Conservation (phyloP, 257 asterid species). For the Fraxinus pennsylvanica region DNA sequence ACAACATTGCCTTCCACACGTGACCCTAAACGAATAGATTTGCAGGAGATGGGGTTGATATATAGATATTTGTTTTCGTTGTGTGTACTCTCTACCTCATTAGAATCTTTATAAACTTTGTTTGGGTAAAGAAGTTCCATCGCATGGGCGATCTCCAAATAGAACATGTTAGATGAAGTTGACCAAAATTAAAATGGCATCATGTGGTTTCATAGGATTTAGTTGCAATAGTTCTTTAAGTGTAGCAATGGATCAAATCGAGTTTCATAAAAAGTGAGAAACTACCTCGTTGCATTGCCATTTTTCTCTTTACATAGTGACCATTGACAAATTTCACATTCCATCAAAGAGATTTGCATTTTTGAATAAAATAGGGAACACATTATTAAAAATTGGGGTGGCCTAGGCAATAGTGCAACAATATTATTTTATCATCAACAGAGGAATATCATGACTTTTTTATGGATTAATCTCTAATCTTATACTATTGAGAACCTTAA, state of each 20-base stretch:
- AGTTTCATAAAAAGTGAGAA: not conserved
- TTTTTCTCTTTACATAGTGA: not conserved
- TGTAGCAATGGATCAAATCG: not conserved
- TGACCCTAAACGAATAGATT: not conserved
- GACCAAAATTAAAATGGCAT: not conserved
- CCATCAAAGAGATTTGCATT: not conserved
- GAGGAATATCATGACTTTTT: no score
- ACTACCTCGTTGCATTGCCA: not conserved
- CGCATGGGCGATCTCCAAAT: not conserved
- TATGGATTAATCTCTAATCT: no score
- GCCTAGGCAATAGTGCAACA: not conserved
- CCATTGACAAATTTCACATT: not conserved
- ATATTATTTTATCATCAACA: no score
- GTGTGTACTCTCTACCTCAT: not conserved
- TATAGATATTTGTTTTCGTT: not conserved
- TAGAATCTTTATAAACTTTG: not conserved
- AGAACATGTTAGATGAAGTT: not conserved
- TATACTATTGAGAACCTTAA: no score
- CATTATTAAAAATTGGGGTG: not conserved
- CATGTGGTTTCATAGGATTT: not conserved
- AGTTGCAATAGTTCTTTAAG: not conserved
- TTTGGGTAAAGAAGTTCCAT: not conserved
- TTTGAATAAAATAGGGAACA: not conserved
- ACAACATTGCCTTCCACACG: not conserved
- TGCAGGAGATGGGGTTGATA: not conserved